These are phyloP conservation scores for Elaeis oleifera DNA, from an alignment of 202 grass and related monocot species.

Conservation along the genomic window DNA sequence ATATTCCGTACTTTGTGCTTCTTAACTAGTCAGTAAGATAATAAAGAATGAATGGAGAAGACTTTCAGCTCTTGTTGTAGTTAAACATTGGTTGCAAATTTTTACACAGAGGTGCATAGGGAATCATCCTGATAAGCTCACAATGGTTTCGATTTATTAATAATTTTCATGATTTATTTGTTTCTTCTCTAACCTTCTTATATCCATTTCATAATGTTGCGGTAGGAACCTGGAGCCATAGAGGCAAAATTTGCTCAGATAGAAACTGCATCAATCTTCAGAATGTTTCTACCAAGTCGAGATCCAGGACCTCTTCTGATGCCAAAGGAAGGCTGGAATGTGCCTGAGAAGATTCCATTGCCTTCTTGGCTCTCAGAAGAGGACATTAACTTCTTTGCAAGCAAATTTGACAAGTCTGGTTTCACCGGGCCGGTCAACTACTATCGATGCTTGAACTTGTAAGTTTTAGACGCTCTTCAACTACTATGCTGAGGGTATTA, in stretches of 20 bases:
- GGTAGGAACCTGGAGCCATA: constrained; percentile 38
- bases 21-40: no score
- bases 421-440: constrained; percentile 71
- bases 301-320: constrained; percentile 26
- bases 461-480: constrained; percentile 13
- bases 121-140: no score
- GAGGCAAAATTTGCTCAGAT: constrained; percentile 37
- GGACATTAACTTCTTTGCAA: constrained; percentile 48
- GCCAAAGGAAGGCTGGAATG: constrained; percentile 13
- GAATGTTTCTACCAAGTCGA: constrained; percentile 20
- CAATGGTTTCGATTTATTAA: no score
- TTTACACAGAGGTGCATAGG: no score
- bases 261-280: constrained; percentile 37
- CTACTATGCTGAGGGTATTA: background rate
- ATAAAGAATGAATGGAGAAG: no score
- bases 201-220: no score
- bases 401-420: constrained; percentile 48
- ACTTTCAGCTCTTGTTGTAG: no score
- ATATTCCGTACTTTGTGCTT: no score
- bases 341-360: constrained; percentile 11
- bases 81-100: no score
- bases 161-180: no score
- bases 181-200: no score
- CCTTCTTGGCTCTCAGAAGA: constrained; percentile 59
- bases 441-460: constrained; percentile 63